Evolutionary conservation across 768 basidiomycete genomes (phyloP), one percentile per base, ranked within the genome.

Genomic region (Boletus subcaerulescens): DNA sequence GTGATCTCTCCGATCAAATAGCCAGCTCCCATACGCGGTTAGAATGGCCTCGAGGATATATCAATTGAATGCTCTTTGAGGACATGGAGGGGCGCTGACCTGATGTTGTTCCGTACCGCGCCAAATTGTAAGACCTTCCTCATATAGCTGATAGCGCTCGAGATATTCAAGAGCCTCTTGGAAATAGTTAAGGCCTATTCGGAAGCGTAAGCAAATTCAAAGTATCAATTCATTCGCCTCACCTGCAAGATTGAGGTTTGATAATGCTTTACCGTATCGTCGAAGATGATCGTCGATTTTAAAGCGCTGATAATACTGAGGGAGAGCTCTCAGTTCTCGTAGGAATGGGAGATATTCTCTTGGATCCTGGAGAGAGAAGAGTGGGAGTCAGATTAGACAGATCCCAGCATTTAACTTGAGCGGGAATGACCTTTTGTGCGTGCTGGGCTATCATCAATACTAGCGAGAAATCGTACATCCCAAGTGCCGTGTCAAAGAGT

Each of bases 381-480:
- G 29, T 29, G 29, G 29, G 29, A 10, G 29, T 9, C 39, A 60
- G 49, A 18, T 56, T 9, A 53, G 52, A 42, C 31, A 55, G 49
- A 50, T 43, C 26, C 11, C 11, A 7, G 38, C 46, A 48, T 15
- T 41, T 0, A 2, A 60, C 68, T 12, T 3, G n/a, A 33, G 45
- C n/a, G 20, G n/a, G 33, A 13, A 18, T 22, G 35, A 93, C 95
- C 82, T 96, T 97, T 69, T 98, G 95, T 45, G 96, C 90, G 65
- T 97, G 89, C 67, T 98, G 97, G 1, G 97, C 95, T 40, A 99
- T 83, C 87, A 98, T 87, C 22, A 98, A 76, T 8, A 98, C 96
- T 17, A 99, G 76, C 29, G 91, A 86, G 74, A 98, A 98, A 71
- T 99, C 94, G 66, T 99, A 99, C 94, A 98, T 98, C 18, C 97